Evolutionary conservation across 345 rosid genomes (phyloP).

Genomic region (Lagerstroemia speciosa): DNA sequence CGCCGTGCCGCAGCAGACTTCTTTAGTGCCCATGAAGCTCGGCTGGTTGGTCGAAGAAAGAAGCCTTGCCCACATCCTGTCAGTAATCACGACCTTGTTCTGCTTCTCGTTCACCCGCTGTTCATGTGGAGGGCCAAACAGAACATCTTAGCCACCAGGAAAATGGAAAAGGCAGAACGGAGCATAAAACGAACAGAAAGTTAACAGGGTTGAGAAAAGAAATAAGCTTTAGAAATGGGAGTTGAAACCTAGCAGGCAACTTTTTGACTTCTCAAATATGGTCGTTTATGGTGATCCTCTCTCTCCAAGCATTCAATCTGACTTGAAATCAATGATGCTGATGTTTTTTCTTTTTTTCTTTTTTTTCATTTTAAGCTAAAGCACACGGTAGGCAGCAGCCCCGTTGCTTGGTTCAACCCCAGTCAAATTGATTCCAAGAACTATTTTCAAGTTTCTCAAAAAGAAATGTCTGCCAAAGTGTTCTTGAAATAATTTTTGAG

Average conservation of each 20-base stretch:
- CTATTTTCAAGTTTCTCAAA: background rate
- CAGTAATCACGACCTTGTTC: constrained; percentile 7
- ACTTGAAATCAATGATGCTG: too few relatives aligned
- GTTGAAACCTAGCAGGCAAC: background rate
- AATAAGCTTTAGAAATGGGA: background rate
- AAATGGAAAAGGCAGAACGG: background rate
- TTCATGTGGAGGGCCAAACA: background rate
- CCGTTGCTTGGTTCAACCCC: too few relatives aligned
- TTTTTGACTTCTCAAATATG: background rate
- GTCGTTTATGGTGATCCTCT: too few relatives aligned
- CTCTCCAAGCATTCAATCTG: too few relatives aligned
- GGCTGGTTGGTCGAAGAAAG: constrained; percentile 10
- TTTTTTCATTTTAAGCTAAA: too few relatives aligned
- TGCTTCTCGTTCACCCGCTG: constrained; percentile 7
- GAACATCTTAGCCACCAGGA: background rate
- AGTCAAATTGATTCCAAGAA: background rate
- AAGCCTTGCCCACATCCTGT: constrained; percentile 9
- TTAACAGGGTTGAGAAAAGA: background rate
- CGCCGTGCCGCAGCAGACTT: background rate
- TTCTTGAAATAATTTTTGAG: too few relatives aligned
- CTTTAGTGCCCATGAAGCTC: constrained; percentile 1
- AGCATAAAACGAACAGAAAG: background rate
- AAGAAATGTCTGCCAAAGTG: too few relatives aligned
- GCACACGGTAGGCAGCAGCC: too few relatives aligned
- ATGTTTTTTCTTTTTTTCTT: too few relatives aligned